Evolutionary conservation across 768 basidiomycete species (phyloP).

Genomic region (Rhodotorula babjevae): DNA sequence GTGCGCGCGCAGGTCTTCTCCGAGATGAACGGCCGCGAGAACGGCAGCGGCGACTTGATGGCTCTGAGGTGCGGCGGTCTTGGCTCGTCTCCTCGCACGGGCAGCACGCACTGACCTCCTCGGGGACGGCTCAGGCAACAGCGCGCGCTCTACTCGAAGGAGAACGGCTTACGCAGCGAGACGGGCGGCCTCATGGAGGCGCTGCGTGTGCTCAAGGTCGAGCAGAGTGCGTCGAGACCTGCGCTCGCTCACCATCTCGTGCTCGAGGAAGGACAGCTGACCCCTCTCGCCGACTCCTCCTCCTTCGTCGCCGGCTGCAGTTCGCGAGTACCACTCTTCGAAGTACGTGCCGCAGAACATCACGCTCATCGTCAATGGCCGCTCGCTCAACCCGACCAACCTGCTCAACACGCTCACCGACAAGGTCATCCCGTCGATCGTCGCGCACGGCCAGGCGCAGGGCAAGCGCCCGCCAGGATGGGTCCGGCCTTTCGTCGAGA

Average conservation of each 20-base stretch:
- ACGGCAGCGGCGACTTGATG: conserved; percentile 86
- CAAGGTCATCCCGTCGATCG: conserved; percentile 73
- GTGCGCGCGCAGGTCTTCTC: conserved; percentile 57
- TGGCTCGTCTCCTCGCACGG: not conserved
- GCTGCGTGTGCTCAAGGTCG: conserved; percentile 72
- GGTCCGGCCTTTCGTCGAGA: conserved; percentile 89
- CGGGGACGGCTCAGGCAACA: conserved; percentile 57
- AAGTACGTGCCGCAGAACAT: conserved; percentile 95
- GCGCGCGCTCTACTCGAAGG: conserved; percentile 69
- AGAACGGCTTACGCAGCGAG: conserved; percentile 89
- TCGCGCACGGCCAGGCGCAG: conserved; percentile 65
- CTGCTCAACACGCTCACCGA: conserved; percentile 76
- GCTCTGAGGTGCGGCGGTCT: conserved; percentile 61
- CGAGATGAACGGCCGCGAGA: conserved; percentile 89
- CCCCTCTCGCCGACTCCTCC: not conserved
- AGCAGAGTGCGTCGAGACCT: conserved; percentile 71
- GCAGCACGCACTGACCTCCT: not conserved
- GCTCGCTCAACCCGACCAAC: conserved; percentile 64
- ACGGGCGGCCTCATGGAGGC: conserved; percentile 95
- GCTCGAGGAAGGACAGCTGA: not conserved
- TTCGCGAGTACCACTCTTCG: conserved; percentile 77
- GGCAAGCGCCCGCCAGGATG: conserved; percentile 69
- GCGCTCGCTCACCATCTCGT: no score
- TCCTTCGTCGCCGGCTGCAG: conserved; percentile 52
- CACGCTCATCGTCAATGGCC: conserved; percentile 80